Base-by-base conservation (phyloP, 148 eudicot species). In the Amaranthus palmeri region DNA sequence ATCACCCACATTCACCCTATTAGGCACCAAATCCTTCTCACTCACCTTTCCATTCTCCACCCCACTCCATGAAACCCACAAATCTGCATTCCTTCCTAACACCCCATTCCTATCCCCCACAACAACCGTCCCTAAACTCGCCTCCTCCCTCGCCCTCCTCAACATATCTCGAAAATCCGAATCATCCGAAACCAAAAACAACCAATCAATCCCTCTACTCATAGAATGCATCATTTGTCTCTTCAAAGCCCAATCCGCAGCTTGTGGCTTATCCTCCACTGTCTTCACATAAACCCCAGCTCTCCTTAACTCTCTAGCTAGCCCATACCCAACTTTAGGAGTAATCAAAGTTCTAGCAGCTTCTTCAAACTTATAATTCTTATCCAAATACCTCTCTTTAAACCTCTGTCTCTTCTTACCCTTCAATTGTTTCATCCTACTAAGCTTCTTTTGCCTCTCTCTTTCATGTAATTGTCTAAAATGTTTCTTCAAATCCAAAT, bases 161-260 rank as follows among this genome's bases (percentile, higher is more conserved):
- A 92, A 85, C 96, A 90, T 90, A 52, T 88, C 96, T 2, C 78
- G 53, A 67, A 92, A 92, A 72, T 90, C 97, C 7, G 97, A 92
- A 86, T 92, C 97, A 70, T 92, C 97, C 4, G 96, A 92, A 10
- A 92, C 93, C 76, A 92, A 77, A 47, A 92, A 78, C 77, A 90
- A 64, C 92, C 97, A 90, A 84, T 89, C 96, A 51, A 88, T 74
- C 71, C 97, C 96, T 10, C 93, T 57, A 60, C 79, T 90, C 91
- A 92, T 85, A 0, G 88, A 84, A 54, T 86, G 91, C 81, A 77
- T 57, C 88, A 90, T 88, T 64, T 88, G 91, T 80, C 84, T 90
- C 77, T 88, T 92, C 79, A 92, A 65, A 0, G 97, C 97, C 96
- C 91, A 90, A 78, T 92, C 97, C 2, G 97, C 97, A 49, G 97